Conservation (phyloP, 768 basidiomycete genomes). For the Lentinula boryana region DNA sequence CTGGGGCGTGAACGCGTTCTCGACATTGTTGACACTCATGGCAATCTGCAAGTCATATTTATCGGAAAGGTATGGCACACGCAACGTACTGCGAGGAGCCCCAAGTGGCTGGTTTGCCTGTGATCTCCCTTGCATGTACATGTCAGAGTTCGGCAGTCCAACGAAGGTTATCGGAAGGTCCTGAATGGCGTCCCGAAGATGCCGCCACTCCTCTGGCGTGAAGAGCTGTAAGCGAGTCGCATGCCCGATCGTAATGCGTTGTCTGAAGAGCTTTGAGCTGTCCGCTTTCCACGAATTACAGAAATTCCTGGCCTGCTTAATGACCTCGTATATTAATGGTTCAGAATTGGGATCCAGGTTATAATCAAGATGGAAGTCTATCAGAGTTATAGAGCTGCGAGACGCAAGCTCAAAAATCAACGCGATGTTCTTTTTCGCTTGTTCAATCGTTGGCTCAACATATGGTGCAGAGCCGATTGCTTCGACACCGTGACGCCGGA, state of each 20-base stretch:
- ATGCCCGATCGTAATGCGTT: constrained; percentile 51
- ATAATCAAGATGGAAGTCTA: constrained; percentile 68
- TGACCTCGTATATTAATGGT: constrained; percentile 52
- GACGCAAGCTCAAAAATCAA: constrained; percentile 45
- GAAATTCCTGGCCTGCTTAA: constrained; percentile 30
- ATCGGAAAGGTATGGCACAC: constrained; percentile 40
- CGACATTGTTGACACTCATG: constrained; percentile 60
- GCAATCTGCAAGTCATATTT: constrained; percentile 43
- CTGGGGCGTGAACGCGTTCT: constrained; percentile 67
- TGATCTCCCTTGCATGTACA: constrained; percentile 61
- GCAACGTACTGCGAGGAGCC: constrained; percentile 48
- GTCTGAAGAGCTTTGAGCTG: constrained; percentile 12
- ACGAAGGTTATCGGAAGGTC: constrained; percentile 48
- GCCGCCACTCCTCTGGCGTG: constrained; percentile 37
- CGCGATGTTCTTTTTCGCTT: constrained; percentile 47
- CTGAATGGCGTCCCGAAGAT: constrained; percentile 31
- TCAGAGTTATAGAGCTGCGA: constrained; percentile 27
- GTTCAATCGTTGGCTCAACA: constrained; percentile 44
- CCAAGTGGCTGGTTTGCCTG: constrained; percentile 27
- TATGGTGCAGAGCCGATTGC: constrained; percentile 64
- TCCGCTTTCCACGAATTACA: constrained; percentile 13
- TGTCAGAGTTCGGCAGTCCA: constrained; percentile 55
- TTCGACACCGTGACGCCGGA: constrained; percentile 30
- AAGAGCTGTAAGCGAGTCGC: constrained; percentile 54
- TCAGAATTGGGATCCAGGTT: constrained; percentile 46